Evolutionary conservation across 1,139 yeast genomes (phyloP), one percentile per base, ranked within the genome.

Genomic region (Scheffersomyces stambukii): DNA sequence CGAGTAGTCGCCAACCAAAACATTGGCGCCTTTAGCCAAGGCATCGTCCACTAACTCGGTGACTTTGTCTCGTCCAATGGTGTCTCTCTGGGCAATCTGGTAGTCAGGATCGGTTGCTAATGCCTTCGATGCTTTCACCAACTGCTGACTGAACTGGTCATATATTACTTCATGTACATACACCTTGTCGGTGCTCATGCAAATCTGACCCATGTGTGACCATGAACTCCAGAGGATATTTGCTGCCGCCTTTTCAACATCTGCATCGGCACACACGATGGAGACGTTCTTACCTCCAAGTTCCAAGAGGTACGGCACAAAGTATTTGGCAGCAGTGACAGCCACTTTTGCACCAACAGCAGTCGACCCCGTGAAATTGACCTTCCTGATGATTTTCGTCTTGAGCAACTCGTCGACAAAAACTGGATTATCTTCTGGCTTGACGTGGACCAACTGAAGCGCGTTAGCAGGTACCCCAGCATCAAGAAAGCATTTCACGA

Each of bases 331-430:
- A 6, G 70, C 66, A 6, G 37, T 31, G 13, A 37, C 24, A 2
- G 70, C 66, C 17, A 67, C 52, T 12, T 43, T 37, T 8, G 45
- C 35, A 0, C 74, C 74, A 3, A 60, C 60, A 3, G 35, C 36
- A 1, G 72, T 53, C 1, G 72, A 64, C 4, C 75, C 74, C 2
- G 75, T 68, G 36, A 68, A 68, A 33, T 63, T 63, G 19, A 67
- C 37, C 40, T 62, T 65, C 23, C 45, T 44, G 13, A 68, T 50
- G 18, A 30, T 22, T 6, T 39, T 39, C 28, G 63, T 38, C 8
- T 46, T 36, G 10, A 68, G 44, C 13, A 66, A 26, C n/a, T 24
- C 16, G n/a, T 50, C 52, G 4, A 56, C 50, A 7, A 55, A 41
- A 1, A 21, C 29, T 3, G 46, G 37, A 16, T 58, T 52, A 21